A percentile compares a stretch with the other conserved stretches of the same genome.
Evolutionary conservation across 495 filamentous ascomycete genomes (phyloP).

Genomic region (Penicillium atrosanguineum): DNA sequence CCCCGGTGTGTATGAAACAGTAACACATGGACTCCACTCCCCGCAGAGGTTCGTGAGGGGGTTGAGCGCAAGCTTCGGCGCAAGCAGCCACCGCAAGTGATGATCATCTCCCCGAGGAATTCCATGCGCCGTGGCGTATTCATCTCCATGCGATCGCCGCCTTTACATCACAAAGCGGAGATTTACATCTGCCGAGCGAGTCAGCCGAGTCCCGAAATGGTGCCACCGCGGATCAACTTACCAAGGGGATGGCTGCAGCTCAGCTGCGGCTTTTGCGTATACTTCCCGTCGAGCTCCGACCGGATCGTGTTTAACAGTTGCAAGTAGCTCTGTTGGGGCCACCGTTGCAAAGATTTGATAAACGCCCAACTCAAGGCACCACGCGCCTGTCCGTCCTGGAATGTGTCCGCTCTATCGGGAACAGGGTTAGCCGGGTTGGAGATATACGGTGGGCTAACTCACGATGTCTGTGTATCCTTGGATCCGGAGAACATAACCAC

Average conservation of each 20-base stretch:
- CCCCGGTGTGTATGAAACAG: neutral
- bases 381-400: constrained; percentile 73
- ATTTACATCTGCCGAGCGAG: constrained; percentile 33
- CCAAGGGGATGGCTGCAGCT: constrained; percentile 95
- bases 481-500: constrained; percentile 97
- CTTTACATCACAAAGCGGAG: constrained; percentile 43
- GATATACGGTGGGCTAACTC: constrained; percentile 13
- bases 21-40: neutral
- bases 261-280: constrained; percentile 94
- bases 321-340: constrained; percentile 94
- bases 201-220: constrained; percentile 18
- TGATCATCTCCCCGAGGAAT: neutral
- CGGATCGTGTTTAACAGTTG: constrained; percentile 92
- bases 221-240: constrained; percentile 42
- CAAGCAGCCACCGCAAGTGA: neutral
- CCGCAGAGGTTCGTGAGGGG: constrained; percentile 2
- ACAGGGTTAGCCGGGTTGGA: constrained; percentile 3
- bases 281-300: constrained; percentile 84
- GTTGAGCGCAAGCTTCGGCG: neutral
- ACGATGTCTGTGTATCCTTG: constrained; percentile 88
- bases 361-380: constrained; percentile 98
- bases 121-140: neutral
- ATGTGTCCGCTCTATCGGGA: constrained; percentile 38
- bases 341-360: constrained; percentile 86
- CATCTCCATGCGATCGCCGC: neutral